Percentiles rank a stretch among this genome's conserved stretches.
Conservation (phyloP, 192 early-diverging fungal species). For the Pilaira anomala region DNA sequence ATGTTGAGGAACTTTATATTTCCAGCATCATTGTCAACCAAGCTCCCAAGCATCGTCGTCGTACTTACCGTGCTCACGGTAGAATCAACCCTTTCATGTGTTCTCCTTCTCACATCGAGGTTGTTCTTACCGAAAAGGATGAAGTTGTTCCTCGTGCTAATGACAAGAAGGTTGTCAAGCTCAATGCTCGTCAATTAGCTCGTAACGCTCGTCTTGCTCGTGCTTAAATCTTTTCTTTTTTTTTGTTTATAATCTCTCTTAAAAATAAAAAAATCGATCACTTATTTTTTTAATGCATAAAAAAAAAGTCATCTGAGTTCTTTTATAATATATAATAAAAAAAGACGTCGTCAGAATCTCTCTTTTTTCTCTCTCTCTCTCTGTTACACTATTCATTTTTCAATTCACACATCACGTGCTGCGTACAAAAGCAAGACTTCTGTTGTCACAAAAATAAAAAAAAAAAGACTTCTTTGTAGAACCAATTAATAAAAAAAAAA, state of each 20-base stretch:
- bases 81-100: slow-evolving; percentile 92
- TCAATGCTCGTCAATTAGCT: slow-evolving; percentile 57
- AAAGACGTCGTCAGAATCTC: no score
- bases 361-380: no score
- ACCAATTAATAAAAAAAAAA: no score
- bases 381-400: no score
- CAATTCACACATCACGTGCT: no score
- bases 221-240: slow-evolving; percentile 17
- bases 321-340: no score
- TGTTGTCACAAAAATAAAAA: no score
- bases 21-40: slow-evolving; percentile 98
- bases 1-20: slow-evolving; percentile 83
- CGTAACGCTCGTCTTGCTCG: slow-evolving; percentile 42
- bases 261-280: neutral
- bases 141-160: slow-evolving; percentile 73
- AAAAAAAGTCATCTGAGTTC: no score
- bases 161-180: slow-evolving; percentile 47
- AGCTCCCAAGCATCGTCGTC: slow-evolving; percentile 94
- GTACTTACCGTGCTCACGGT: slow-evolving; percentile 99
- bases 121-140: slow-evolving; percentile 88
- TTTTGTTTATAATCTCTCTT: neutral
- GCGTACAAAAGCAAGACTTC: no score
- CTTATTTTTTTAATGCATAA: no score
- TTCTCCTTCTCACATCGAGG: slow-evolving; percentile 95
- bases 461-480: no score